Evolutionary conservation across 495 filamentous ascomycete genomes (phyloP).

Genomic region (Elaphomyces granulatus): DNA sequence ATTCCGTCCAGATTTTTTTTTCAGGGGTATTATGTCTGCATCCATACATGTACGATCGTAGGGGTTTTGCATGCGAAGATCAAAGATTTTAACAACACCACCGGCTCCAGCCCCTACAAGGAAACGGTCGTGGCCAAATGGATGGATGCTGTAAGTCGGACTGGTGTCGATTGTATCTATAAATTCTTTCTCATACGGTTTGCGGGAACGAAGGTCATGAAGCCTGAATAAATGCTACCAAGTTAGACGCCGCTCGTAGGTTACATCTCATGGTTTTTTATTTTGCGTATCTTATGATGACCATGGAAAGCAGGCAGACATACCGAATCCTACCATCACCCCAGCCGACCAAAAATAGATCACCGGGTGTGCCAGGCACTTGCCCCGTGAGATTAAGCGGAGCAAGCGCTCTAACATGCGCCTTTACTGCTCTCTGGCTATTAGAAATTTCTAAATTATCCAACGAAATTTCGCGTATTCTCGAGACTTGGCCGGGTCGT

Average conservation of each 20-base stretch:
- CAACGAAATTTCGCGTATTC: constrained; percentile 21
- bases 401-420: constrained; percentile 36
- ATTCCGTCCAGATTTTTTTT: too few species aligned
- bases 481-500: constrained; percentile 22
- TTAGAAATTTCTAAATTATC: constrained; percentile 14
- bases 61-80: constrained; percentile 41
- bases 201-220: constrained; percentile 49
- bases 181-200: constrained; percentile 33
- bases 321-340: constrained; percentile 44
- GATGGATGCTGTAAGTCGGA: constrained; percentile 44
- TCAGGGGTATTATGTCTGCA: too few species aligned
- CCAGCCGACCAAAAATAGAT: constrained; percentile 48
- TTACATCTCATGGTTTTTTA: not conserved
- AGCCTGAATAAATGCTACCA: constrained; percentile 26
- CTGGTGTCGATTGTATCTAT: constrained; percentile 40
- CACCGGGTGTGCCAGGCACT: constrained; percentile 18
- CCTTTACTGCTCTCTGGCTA: constrained; percentile 4
- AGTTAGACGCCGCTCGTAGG: not conserved
- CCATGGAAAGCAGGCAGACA: not conserved
- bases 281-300: too few species aligned
- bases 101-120: constrained; percentile 42
- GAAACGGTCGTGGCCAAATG: constrained; percentile 41
- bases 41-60: constrained; percentile 31
- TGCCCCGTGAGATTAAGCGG: constrained; percentile 27
- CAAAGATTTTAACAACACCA: constrained; percentile 48